Base-by-base conservation (phyloP, 2,329 filamentous ascomycete genomes). In the Ophiostoma novo-ulmi region DNA sequence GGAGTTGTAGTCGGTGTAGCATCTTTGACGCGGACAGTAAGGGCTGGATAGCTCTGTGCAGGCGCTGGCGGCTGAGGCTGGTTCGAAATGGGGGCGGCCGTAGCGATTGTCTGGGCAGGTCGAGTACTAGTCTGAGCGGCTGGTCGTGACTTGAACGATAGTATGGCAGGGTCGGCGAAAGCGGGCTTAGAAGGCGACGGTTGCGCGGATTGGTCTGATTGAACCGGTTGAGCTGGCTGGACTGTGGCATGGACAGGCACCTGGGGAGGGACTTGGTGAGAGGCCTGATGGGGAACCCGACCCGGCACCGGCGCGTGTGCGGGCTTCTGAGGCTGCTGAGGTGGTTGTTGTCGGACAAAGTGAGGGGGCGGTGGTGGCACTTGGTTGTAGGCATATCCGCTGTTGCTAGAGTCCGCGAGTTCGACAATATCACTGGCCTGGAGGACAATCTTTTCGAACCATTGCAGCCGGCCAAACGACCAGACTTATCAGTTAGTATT, bases 361-460 rank as follows among this genome's bases (percentile, higher is more conserved):
- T n/a, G 63, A n/a, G 17, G 52, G 26, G 20, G 22, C 68, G 71
- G 39, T 68, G 61, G 31, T 35, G 35, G 31, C 3, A 22, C 17
- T 39, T 22, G 63, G 20, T 22, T 39, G 10, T 26, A n/a, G 63
- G 17, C 63, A 39, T 39, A 26, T 5, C 20, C 20, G 36, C 20
- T 38, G 36, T 65, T 65, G 63, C 17, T 65, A 10, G 36, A 71
- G 20, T 73, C 73, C n/a, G 70, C 48, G n/a, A 74, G 74, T 13
- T 74, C 71, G 31, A 69, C 63, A 35, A 74, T 73, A 69, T 84
- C 81, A 66, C 77, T 73, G 0, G 83, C 80, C 55, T 80, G 75
- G 75, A 87, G 83, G 48, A 87, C 85, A 82, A 76, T 48, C 38
- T 74, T 74, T 70, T 71, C 83, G 75, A 67, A 77, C 80, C 74